phyloP scores from a whole-genome alignment of 1,284 basidiomycete genomes.

The Wolfiporia cocos region DNA sequence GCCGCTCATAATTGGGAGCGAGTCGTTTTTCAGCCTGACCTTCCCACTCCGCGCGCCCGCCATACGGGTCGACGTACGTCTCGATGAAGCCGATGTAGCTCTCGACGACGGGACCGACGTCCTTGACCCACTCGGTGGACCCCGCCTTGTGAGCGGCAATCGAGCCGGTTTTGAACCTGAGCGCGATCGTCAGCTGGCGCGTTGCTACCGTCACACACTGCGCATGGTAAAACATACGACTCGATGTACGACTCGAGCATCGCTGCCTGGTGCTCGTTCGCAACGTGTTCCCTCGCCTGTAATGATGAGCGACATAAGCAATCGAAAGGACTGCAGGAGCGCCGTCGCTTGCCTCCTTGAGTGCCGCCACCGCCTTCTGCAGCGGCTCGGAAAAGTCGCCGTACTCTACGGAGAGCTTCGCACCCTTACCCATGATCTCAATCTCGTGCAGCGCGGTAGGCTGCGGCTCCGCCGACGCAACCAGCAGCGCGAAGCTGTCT shows the following conservation, averaged over 20 bases:
- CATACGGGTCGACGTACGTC: constrained; percentile 83
- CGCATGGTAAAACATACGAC: constrained; percentile 43
- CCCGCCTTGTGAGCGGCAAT: constrained; percentile 74
- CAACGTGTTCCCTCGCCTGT: constrained; percentile 65
- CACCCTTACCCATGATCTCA: constrained; percentile 32
- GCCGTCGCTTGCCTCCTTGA: constrained; percentile 45
- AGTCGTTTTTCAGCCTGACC: no score
- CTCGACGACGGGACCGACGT: constrained; percentile 83
- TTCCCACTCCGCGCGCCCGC: constrained; percentile 83
- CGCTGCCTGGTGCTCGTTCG: constrained; percentile 63
- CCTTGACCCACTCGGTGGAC: constrained; percentile 78
- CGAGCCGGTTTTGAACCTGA: constrained; percentile 70
- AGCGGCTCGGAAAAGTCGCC: constrained; percentile 62
- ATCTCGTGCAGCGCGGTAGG: constrained; percentile 40
- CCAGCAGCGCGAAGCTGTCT: constrained; percentile 57
- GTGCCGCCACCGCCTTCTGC: constrained; percentile 44
- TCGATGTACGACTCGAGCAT: constrained; percentile 78
- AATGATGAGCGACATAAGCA: no score
- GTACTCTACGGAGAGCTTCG: constrained; percentile 61
- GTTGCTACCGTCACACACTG: background rate
- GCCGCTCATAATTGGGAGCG: no score
- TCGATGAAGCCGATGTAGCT: constrained; percentile 68
- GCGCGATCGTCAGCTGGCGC: background rate
- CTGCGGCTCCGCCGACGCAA: constrained; percentile 56
- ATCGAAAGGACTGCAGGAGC: no score